Percentiles rank a stretch among this genome's conserved stretches.
Evolutionary conservation across 345 rosid genomes (phyloP).

Genomic region (Boechera divaricarpa): DNA sequence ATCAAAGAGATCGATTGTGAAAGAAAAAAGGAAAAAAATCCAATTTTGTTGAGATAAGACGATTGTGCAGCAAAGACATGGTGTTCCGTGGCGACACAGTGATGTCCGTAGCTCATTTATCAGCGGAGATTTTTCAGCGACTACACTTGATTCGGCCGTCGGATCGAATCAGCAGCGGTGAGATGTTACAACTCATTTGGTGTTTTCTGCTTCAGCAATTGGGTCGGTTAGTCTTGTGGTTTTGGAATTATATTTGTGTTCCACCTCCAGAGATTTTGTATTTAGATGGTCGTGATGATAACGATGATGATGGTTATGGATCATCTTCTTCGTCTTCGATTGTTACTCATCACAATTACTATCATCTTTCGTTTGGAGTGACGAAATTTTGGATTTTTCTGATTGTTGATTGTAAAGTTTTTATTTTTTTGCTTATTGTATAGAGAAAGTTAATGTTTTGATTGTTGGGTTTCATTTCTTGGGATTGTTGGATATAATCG

Average conservation of each 20-base stretch:
- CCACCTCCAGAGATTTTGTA: slow-evolving; percentile 61
- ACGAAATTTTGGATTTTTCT: background rate
- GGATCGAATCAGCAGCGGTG: slow-evolving; percentile 58
- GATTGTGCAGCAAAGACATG: slow-evolving; percentile 44
- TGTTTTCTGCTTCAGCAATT: slow-evolving; percentile 72
- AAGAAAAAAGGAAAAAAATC: background rate
- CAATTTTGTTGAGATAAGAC: slow-evolving; percentile 27
- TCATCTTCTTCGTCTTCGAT: slow-evolving; percentile 31
- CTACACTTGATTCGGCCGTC: slow-evolving; percentile 50
- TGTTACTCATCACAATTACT: slow-evolving; percentile 35
- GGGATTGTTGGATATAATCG: slow-evolving; percentile 25
- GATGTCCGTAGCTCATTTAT: slow-evolving; percentile 57
- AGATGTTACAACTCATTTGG: slow-evolving; percentile 70
- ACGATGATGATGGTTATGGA: slow-evolving; percentile 20
- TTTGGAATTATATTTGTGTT: slow-evolving; percentile 76
- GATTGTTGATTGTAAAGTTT: slow-evolving; percentile 32
- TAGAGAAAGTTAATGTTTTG: background rate
- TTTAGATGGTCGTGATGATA: slow-evolving; percentile 35
- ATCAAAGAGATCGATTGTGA: slow-evolving; percentile 9
- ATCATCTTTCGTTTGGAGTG: slow-evolving; percentile 46
- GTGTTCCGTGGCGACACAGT: slow-evolving; percentile 63
- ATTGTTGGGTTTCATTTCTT: background rate
- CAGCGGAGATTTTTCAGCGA: slow-evolving; percentile 60
- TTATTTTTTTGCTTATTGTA: background rate
- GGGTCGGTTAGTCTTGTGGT: slow-evolving; percentile 68